phyloP scores from a whole-genome alignment of 768 basidiomycete genomes.

The Melanogaster broomeanus region DNA sequence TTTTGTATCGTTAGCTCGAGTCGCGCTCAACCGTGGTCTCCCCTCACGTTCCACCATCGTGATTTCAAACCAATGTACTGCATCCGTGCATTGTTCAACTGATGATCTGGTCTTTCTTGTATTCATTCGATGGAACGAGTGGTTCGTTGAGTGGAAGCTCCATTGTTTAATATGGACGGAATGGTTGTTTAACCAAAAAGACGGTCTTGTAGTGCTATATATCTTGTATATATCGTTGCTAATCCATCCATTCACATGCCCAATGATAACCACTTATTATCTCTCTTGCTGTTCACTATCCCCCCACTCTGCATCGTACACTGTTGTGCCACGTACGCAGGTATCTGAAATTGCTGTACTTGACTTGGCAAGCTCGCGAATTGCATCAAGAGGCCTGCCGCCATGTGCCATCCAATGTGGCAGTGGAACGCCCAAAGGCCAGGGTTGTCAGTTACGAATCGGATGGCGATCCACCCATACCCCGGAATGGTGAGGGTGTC shows the following conservation, averaged over 20 bases:
- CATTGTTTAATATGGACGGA: too few relatives aligned
- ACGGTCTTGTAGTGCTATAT: too few relatives aligned
- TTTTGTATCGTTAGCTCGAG: background rate
- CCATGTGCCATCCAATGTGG: conserved; percentile 42
- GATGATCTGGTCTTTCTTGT: background rate
- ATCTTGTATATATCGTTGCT: background rate
- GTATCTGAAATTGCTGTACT: conserved; percentile 35
- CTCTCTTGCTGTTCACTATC: conserved; percentile 16
- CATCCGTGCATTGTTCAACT: background rate
- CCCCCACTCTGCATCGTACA: conserved; percentile 36
- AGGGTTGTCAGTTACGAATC: conserved; percentile 45
- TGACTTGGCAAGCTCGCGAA: conserved; percentile 39
- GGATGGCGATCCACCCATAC: conserved; percentile 38
- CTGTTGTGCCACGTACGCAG: conserved; percentile 35
- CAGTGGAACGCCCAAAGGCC: conserved; percentile 51
- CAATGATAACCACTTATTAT: conserved; percentile 14
- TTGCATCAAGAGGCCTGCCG: conserved; percentile 42
- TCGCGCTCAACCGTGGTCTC: conserved; percentile 3
- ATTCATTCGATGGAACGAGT: too few relatives aligned
- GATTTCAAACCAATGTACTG: background rate
- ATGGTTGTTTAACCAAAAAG: background rate
- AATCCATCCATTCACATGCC: conserved; percentile 9
- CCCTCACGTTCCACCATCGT: background rate
- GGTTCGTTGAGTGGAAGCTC: background rate
- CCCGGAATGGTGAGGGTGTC: conserved; percentile 44